A percentile compares a stretch with the other conserved stretches of the same genome.
Evolutionary conservation across 805 yeast genomes (phyloP).

Genomic region (Spathaspora hagerdaliae): DNA sequence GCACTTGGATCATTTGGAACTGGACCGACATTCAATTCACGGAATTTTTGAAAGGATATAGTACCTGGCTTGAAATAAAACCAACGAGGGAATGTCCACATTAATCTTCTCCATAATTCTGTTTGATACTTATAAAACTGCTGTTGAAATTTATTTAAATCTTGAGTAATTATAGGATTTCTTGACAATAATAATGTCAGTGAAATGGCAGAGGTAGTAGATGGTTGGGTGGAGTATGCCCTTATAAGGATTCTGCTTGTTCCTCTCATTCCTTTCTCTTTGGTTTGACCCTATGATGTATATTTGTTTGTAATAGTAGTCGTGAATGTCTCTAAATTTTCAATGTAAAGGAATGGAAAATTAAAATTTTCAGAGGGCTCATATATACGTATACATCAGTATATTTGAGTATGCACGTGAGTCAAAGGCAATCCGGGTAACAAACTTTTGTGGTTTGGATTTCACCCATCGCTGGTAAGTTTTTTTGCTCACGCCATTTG

Average conservation of each 20-base stretch:
- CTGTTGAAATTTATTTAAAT: conserved; percentile 64
- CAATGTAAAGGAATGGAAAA: background rate
- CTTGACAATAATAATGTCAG: conserved; percentile 71
- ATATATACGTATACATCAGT: background rate
- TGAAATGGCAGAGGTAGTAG: conserved; percentile 15
- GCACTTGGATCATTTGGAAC: conserved; percentile 68
- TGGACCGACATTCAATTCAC: conserved; percentile 73
- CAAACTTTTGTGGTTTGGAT: too few species aligned
- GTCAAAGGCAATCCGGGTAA: background rate
- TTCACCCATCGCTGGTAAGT: too few species aligned
- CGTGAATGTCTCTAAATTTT: too few species aligned
- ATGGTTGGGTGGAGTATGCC: conserved; percentile 11
- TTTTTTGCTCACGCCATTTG: too few species aligned
- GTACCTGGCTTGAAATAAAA: conserved; percentile 90
- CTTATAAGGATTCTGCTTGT: conserved; percentile 2
- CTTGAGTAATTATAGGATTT: conserved; percentile 80
- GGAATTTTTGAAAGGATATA: conserved; percentile 75
- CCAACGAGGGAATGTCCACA: conserved; percentile 97
- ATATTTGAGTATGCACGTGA: background rate
- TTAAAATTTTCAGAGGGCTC: background rate
- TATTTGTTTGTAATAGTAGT: too few species aligned
- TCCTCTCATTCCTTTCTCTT: background rate
- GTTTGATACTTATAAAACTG: conserved; percentile 79
- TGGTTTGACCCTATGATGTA: too few species aligned
- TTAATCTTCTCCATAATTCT: conserved; percentile 80